Conservation (phyloP, 768 basidiomycete species). For the Mycena crocata region DNA sequence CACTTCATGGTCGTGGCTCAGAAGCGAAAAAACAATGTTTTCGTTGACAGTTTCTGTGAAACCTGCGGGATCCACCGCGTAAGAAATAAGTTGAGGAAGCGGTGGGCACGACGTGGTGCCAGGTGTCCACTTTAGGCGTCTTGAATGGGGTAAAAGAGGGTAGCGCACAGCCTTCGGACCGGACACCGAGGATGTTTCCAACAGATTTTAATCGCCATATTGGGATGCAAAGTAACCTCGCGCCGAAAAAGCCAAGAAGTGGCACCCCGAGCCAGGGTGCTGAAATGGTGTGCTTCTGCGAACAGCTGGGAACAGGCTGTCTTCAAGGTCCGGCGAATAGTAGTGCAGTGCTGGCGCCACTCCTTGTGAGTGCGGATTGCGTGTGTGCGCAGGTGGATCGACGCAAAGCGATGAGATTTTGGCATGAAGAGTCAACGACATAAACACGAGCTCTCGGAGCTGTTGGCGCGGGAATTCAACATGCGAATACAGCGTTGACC, state of each 20-base stretch:
- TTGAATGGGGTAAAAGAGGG: not conserved
- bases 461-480: conserved; percentile 2
- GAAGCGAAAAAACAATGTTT: conserved; percentile 4
- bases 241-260: not conserved
- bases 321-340: conserved; percentile 24
- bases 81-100: not conserved
- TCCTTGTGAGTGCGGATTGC: conserved; percentile 4
- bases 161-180: conserved; percentile 16
- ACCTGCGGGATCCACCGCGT: not conserved
- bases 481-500: conserved; percentile 15
- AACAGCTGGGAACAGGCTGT: too few species aligned
- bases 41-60: conserved; percentile 19
- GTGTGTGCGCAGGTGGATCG: conserved; percentile 5
- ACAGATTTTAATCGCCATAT: conserved; percentile 14
- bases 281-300: conserved; percentile 6
- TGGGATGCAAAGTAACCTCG: conserved; percentile 6
- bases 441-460: conserved; percentile 13
- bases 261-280: not conserved
- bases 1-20: conserved; percentile 22
- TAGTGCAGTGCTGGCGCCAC: conserved; percentile 11
- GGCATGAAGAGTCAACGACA: too few species aligned
- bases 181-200: conserved; percentile 18
- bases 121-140: not conserved
- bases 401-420: conserved; percentile 8
- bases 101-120: conserved; percentile 3